Percentiles rank a stretch among this genome's conserved stretches.
Evolutionary conservation across 352 stramenopile genomes (phyloP).

Genomic region (Phytophthora meadii): DNA sequence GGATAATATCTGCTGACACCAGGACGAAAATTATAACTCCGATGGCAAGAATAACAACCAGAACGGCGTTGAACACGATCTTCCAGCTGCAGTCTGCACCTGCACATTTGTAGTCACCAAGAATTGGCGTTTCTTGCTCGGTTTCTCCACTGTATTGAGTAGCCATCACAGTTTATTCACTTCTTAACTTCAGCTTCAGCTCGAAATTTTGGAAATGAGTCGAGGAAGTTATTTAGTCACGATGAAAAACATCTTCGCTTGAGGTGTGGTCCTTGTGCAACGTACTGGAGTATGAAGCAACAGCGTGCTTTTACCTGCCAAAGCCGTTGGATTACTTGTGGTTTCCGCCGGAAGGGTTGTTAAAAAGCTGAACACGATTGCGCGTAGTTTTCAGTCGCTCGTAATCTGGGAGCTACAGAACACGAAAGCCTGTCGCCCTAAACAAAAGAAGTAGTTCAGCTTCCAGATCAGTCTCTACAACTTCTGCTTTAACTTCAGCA

Average conservation of each 20-base stretch:
- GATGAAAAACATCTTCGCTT: conserved; percentile 6
- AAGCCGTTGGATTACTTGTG: conserved; percentile 8
- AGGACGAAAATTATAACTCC: background rate
- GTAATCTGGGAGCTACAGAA: too few species aligned
- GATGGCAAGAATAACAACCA: background rate
- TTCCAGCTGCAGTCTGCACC: background rate
- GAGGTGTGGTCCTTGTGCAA: background rate
- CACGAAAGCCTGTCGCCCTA: too few species aligned
- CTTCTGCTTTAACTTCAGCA: too few species aligned
- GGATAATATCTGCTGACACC: conserved; percentile 3
- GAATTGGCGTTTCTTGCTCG: conserved; percentile 10
- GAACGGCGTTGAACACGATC: conserved; percentile 4
- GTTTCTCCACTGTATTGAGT: too few species aligned
- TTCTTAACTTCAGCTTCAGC: background rate
- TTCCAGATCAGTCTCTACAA: too few species aligned
- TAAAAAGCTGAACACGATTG: too few species aligned
- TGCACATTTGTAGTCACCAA: conserved; percentile 6
- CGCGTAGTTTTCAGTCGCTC: too few species aligned
- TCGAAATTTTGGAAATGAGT: background rate
- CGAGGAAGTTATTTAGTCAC: background rate
- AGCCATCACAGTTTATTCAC: background rate
- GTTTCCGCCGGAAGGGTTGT: background rate
- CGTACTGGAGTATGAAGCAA: background rate
- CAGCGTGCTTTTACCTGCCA: background rate
- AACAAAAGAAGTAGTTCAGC: too few species aligned